phyloP scores from a whole-genome alignment of 148 eudicot genomes.

The Camellia lanceoleosa region DNA sequence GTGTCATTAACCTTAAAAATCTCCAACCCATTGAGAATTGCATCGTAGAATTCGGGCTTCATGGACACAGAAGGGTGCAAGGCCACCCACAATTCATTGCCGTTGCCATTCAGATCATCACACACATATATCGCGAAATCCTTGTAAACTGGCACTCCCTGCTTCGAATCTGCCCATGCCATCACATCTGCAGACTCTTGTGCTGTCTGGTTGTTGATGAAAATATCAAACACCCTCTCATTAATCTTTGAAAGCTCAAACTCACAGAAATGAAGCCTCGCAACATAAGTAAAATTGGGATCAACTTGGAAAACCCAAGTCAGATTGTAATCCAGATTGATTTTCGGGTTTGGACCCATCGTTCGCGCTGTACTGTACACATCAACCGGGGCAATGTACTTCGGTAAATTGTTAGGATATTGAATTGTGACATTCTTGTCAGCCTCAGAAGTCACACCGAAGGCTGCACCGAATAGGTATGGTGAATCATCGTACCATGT shows the following conservation, averaged over 20 bases:
- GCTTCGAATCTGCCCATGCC: conserved; percentile 44
- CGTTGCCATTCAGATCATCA: conserved; percentile 7
- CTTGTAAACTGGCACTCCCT: conserved; percentile 41
- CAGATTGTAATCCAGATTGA: conserved; percentile 53
- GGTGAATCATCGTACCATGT: conserved; percentile 90
- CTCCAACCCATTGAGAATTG: conserved; percentile 38
- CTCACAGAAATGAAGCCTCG: conserved; percentile 84
- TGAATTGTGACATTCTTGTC: conserved; percentile 21
- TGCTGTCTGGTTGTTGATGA: conserved; percentile 64
- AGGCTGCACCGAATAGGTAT: conserved; percentile 45
- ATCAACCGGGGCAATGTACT: conserved; percentile 47
- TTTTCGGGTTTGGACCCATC: conserved; percentile 56
- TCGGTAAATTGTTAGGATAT: conserved; percentile 24
- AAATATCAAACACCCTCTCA: conserved; percentile 63
- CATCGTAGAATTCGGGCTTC: conserved; percentile 26
- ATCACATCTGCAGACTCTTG: conserved; percentile 46
- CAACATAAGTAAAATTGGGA: conserved; percentile 52
- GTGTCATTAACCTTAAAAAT: conserved; percentile 33
- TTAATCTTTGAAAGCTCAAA: conserved; percentile 38
- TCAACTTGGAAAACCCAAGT: conserved; percentile 75
- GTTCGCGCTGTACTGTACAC: conserved; percentile 61
- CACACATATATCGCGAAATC: conserved; percentile 36
- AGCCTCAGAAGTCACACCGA: conserved; percentile 49
- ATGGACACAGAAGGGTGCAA: conserved; percentile 21
- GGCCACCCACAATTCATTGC: conserved; percentile 31